Evolutionary conservation across 2,329 filamentous ascomycete species (phyloP), one percentile per base, ranked within the genome.

Genomic region (Macrophomina phaseolina): DNA sequence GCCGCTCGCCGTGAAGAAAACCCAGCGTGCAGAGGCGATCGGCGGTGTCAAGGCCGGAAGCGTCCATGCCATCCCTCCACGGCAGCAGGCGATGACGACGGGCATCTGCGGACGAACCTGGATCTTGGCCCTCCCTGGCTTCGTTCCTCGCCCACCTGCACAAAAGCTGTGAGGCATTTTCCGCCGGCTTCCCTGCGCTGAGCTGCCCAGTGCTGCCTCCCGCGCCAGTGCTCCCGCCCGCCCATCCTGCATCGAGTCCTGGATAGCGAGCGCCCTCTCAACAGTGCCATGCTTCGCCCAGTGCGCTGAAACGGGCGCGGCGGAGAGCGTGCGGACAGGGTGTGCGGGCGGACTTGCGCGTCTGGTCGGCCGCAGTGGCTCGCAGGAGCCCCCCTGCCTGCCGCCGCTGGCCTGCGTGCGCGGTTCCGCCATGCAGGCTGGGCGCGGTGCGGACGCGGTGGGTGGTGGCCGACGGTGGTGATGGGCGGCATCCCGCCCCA

Each of bases 151-250:
- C 40, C 28, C 38, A 32, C 12, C 36, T 32, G 55, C 55, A 9
- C 38, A 42, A 58, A 30, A 48, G 12, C 28, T 14, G 16, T 62
- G 58, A 62, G 58, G 58, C 58, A 62, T 62, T 62, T 62, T 62
- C 58, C 58, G 58, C 58, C 58, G 45, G 28, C 40, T 61, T 61
- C 56, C 56, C 56, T 61, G 56, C 55, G 51, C 34, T 56, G 52
- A 23, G 23, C 23, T 23, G 23, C 23, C 23, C 23, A 23, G 23
- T 23, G 23, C 23, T 23, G 23, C 53, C 11, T 16, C 23, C 36
- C 23, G n/a, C 55, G 53, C 58, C 58, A 62, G 58, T 62, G 58
- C 58, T 62, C 58, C 58, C 58, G 58, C 58, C 55, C 45, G 58
- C 58, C 58, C 58, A 62, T 49, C 28, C 58, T 62, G 58, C 58